Evolutionary conservation across 148 eudicot species (phyloP), one percentile per base, ranked within the genome.

Genomic region (Silene conica): DNA sequence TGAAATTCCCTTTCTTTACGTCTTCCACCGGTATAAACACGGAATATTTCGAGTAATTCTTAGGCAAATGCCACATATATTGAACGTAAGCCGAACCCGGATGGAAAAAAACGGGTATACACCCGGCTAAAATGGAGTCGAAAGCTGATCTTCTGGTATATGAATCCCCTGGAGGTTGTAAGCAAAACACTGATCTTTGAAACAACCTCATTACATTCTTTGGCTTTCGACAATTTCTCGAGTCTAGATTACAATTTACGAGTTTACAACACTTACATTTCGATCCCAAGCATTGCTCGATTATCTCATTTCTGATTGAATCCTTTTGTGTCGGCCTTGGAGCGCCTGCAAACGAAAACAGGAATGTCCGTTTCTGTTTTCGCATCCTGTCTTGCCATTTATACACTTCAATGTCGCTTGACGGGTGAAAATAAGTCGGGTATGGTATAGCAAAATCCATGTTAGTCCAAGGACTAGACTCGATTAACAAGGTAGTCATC

Each of bases 81-180:
- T 92, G 95, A 2, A 84, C 78, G 41, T 87, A 92, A 41, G 92
- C 88, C 0, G 97, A 88, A 7, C 76, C 90, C 0, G 95, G 97
- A 45, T 74, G 86, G 80, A 88, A 89, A 62, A 92, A 87, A 0
- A 92, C 97, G 0, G 97, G 95, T 45, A 92, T 88, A 56, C 92
- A 92, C 0, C 97, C 97, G 0, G 89, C 87, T 22, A 88, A 15
- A 43, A 92, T 87, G 0, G 97, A 78, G 52, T 90, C 96, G 34
- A 90, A 92, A 1, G 85, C 82, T 3, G 97, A 90, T 68, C 91
- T 69, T 43, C 97, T 75, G 1, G 97, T 92, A 68, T 72, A 87
- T 0, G 96, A 88, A 72, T 92, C 97, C 56, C 97, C 97, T 3
- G 96, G 80, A 11, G 98, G 98, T 65, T 92, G 98, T 74, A 92